A percentile compares a stretch with the other conserved stretches of the same genome.
phyloP scores from a whole-genome alignment of 805 yeast genomes.

The Nematodospora valgi region DNA sequence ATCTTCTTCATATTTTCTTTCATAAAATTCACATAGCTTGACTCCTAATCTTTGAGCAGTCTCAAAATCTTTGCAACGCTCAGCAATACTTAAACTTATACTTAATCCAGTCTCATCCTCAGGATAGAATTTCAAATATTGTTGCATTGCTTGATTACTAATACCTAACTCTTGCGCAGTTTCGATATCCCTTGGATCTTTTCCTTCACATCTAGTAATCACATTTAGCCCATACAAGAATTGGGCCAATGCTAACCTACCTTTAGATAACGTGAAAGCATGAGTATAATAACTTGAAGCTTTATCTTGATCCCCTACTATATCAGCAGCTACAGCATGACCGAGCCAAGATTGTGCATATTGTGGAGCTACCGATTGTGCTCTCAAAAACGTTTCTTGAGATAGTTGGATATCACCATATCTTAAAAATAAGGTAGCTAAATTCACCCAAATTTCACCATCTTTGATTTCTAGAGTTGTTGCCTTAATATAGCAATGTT shows the following conservation, averaged over 20 bases:
- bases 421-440: slow-evolving; percentile 72
- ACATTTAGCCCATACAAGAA: slow-evolving; percentile 65
- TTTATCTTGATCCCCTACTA: slow-evolving; percentile 44
- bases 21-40: slow-evolving; percentile 48
- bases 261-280: slow-evolving; percentile 74
- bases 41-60: slow-evolving; percentile 49
- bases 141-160: slow-evolving; percentile 64
- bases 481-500: slow-evolving; percentile 90
- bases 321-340: slow-evolving; percentile 61
- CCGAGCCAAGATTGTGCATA: slow-evolving; percentile 80
- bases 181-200: slow-evolving; percentile 53
- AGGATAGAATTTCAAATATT: slow-evolving; percentile 61
- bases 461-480: slow-evolving; percentile 65
- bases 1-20: slow-evolving; percentile 50
- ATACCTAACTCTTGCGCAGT: slow-evolving; percentile 63
- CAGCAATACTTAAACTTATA: slow-evolving; percentile 55
- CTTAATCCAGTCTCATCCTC: slow-evolving; percentile 55
- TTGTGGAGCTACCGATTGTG: slow-evolving; percentile 81
- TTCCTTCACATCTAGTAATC: slow-evolving; percentile 41
- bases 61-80: slow-evolving; percentile 64
- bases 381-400: slow-evolving; percentile 62
- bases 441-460: slow-evolving; percentile 70
- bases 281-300: slow-evolving; percentile 68
- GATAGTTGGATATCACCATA: slow-evolving; percentile 72
- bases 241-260: slow-evolving; percentile 65